Evolutionary conservation across 257 asterid species (phyloP), one percentile per base, ranked within the genome.

Genomic region (Paulownia fortunei): DNA sequence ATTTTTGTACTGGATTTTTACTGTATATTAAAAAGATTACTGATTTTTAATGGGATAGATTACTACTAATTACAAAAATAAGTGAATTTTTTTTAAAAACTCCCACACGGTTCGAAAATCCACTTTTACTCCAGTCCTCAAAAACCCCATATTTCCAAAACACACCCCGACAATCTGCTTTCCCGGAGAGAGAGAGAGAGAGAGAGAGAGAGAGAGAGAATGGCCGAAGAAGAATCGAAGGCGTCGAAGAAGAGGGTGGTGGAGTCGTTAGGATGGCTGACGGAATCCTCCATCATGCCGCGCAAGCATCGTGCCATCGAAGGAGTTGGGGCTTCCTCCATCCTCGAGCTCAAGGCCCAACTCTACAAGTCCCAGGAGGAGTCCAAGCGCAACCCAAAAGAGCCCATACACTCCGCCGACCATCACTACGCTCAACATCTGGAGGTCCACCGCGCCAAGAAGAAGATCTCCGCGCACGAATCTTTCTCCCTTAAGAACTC

Each of bases 251-350:
- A 87, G 89, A 79, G 97, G 84, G 86, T 56, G 79, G 93, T 90
- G 78, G 98, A 93, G 47, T 95, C 99, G 23, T 79, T 93, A 74
- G 99, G 99, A 93, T 95, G 99, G 99, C 84, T 95, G 76, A 93
- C 99, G 84, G 99, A 95, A 87, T 92, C 99, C 23, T 52, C 99
- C 24, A 90, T 95, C 32, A 91, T 95, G 99, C 98, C 99, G 54
- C 97, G 96, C 30, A 95, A 95, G 83, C 97, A 89, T 74, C 94
- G 96, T 7, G 76, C 89, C 8, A 95, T 95, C 65, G 97, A 91
- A 72, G 99, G 98, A 16, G 99, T 95, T 8, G 97, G 99, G 6
- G 92, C 98, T 2, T 93, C 99, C 13, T 95, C 99, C 13, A 93
- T 92, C 63, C 83, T 93, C 76, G 99, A 95, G 78, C 97, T 95